These are phyloP conservation scores for Pyrenochaeta sp. DNA, from an alignment of 2,329 filamentous ascomycete genomes.

Conservation along the genomic window DNA sequence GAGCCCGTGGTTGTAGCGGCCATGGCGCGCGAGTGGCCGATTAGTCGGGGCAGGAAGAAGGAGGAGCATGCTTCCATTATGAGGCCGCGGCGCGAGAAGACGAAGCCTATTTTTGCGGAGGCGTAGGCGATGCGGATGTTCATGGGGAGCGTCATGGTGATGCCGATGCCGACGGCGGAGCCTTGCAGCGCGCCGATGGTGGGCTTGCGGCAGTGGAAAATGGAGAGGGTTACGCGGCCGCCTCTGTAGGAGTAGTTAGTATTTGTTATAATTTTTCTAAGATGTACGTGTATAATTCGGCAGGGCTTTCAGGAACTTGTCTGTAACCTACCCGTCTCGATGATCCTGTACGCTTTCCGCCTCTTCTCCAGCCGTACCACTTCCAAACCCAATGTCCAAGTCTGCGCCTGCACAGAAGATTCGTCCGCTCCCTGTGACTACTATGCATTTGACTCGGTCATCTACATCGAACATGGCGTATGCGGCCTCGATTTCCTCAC, in stretches of 20 bases:
- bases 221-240: conserved; percentile 60
- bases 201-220: conserved; percentile 65
- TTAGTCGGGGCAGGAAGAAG: conserved; percentile 75
- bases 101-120: conserved; percentile 74
- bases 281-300: too few species aligned
- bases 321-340: conserved; percentile 59
- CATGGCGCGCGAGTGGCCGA: conserved; percentile 70
- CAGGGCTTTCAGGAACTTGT: neutral
- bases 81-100: conserved; percentile 75
- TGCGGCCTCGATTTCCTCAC: conserved; percentile 65
- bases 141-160: conserved; percentile 67
- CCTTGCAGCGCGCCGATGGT: conserved; percentile 65
- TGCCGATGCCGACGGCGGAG: conserved; percentile 65
- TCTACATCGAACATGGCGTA: conserved; percentile 63
- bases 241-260: conserved; percentile 38
- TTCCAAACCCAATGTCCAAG: conserved; percentile 61
- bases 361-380: conserved; percentile 49
- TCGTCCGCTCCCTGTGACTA: conserved; percentile 62
- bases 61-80: conserved; percentile 76
- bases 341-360: conserved; percentile 58
- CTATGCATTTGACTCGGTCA: conserved; percentile 62
- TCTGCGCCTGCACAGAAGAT: conserved; percentile 67
- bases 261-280: too few species aligned
- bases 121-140: conserved; percentile 63
- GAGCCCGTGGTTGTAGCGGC: conserved; percentile 73